Evolutionary conservation across 2,329 filamentous ascomycete genomes (phyloP).

Genomic region (Cladosporium austrohemisphaericum): DNA sequence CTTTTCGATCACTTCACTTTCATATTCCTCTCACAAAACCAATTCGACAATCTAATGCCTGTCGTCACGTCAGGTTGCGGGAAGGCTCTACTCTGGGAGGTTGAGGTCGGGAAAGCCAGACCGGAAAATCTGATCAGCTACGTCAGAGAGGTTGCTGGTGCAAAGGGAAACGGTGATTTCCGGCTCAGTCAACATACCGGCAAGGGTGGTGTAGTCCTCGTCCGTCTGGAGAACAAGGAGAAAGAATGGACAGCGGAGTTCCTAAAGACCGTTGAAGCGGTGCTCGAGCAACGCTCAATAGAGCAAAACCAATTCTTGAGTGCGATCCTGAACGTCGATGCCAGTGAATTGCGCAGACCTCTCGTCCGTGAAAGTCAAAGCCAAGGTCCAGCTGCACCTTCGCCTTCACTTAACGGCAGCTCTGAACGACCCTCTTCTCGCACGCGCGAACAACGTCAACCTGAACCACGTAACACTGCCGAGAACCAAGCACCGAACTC

Average conservation of each 20-base stretch:
- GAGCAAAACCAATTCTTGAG: conserved; percentile 90
- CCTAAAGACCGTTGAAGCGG: conserved; percentile 54
- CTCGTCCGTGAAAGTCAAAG: conserved; percentile 48
- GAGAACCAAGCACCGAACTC: conserved; percentile 3
- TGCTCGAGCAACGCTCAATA: conserved; percentile 76
- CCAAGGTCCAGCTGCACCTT: conserved; percentile 1
- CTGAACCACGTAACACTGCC: background rate
- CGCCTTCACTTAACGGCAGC: conserved; percentile 8
- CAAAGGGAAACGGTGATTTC: conserved; percentile 54
- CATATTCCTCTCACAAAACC: conserved; percentile 72
- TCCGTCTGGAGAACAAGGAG: conserved; percentile 64
- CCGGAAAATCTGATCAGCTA: conserved; percentile 70
- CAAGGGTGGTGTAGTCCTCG: conserved; percentile 65
- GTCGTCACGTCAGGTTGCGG: conserved; percentile 76
- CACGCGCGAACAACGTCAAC: background rate
- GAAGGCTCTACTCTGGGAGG: conserved; percentile 68
- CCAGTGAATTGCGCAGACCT: conserved; percentile 65
- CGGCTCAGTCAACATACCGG: conserved; percentile 28
- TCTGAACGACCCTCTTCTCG: background rate
- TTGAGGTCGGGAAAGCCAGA: conserved; percentile 58
- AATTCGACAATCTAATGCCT: conserved; percentile 71
- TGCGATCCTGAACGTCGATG: conserved; percentile 77
- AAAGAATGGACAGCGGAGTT: conserved; percentile 19
- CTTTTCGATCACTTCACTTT: conserved; percentile 88
- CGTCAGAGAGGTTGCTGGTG: conserved; percentile 69